Base-by-base conservation (phyloP, 2,329 filamentous ascomycete genomes). In the Nemania sp. region DNA sequence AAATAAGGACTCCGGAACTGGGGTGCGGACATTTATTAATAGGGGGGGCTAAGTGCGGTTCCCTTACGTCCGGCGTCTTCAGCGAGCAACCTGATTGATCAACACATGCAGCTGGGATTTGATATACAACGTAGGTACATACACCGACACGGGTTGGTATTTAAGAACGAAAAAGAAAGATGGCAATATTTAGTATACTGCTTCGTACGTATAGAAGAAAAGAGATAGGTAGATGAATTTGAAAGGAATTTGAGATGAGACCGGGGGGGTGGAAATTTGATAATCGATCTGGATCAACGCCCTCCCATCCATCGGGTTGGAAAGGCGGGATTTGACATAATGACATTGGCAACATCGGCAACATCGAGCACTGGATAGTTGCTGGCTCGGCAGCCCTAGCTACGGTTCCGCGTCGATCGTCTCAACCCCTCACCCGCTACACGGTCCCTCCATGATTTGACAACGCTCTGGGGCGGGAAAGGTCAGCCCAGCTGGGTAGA, bases 11-110 rank as follows among this genome's bases (percentile, higher is more conserved):
- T 39, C 43, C 18, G 54, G 54, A 58, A 53, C 34, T 59, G 60
- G 60, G 60, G 53, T 53, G 42, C 37, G 57, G 49, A 20, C 54
- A 52, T 60, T 59, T 65, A 65, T 65, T 65, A 65, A 65, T 65
- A 65, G 57, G 43, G 15, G 15, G 21, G 49, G 57, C 55, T 63
- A 53, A 46, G 50, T 57, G 56, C 45, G 51, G 29, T 47, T 17
- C 40, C 49, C 12, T 34, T 15, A 17, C 20, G 50, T 53, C 54
- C 53, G 54, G 57, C 60, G 46, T 57, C 37, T 57, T 59, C 39
- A 34, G 59, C 40, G 51, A 59, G 55, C 21, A 59, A 56, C 62
- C 59, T 49, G 39, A 62, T 50, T 59, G 25, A 17, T 48, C 42
- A 59, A n/a, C 35, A 54, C 20, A 54, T 62, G 52, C 56, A 55